A percentile compares a stretch with the other conserved stretches of the same genome.
These are phyloP conservation scores for Diaporthe eres DNA, from an alignment of 2,329 filamentous ascomycete genomes.

Conservation along the genomic window DNA sequence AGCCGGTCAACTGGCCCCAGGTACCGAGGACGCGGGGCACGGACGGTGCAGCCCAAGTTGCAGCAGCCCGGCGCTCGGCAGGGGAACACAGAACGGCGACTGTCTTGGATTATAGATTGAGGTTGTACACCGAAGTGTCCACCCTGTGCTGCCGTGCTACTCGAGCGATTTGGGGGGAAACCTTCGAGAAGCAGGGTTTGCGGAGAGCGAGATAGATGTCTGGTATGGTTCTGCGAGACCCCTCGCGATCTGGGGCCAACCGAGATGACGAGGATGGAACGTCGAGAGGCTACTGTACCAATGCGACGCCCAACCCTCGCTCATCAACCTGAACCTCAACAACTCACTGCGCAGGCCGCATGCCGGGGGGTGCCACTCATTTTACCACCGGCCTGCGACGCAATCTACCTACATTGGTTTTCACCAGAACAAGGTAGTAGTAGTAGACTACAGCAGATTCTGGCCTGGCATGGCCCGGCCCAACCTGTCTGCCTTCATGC, in stretches of 20 bases:
- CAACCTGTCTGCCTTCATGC: background rate
- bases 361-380: background rate
- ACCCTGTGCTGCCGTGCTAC: constrained; percentile 17
- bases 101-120: constrained; percentile 39
- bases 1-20: constrained; percentile 25
- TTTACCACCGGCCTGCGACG: background rate
- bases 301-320: background rate
- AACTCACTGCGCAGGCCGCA: background rate
- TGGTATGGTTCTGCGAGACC: background rate
- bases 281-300: background rate
- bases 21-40: constrained; percentile 31
- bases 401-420: background rate
- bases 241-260: background rate
- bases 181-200: constrained; percentile 29
- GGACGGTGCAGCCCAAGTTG: constrained; percentile 17
- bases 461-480: background rate
- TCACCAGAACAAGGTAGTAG: background rate
- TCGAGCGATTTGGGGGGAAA: constrained; percentile 16
- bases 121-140: constrained; percentile 40
- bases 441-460: background rate
- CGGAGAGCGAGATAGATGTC: background rate
- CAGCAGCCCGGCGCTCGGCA: constrained; percentile 27
- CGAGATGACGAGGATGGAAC: constrained; percentile 28
- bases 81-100: constrained; percentile 39
- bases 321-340: background rate